Evolutionary conservation across 768 basidiomycete genomes (phyloP), one percentile per base, ranked within the genome.

Genomic region (Auriscalpium orientale): DNA sequence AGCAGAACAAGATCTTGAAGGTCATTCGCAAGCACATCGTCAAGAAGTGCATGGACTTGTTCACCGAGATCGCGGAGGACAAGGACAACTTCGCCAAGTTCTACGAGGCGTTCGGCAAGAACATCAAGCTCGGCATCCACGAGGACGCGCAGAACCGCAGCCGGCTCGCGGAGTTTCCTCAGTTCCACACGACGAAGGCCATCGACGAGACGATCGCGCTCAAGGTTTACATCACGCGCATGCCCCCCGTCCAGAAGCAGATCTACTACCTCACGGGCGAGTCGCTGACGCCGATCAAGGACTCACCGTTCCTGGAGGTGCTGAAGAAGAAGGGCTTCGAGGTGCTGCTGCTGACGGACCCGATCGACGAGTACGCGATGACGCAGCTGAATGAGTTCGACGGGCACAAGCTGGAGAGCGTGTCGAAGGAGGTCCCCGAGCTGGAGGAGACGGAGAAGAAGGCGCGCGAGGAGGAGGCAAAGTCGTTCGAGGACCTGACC

Each of bases 1-100:
- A 99, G 74, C 97, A 98, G 71, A 98, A 98, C 84, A 99, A 98
- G 85, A 99, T 99, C 65, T 87, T 99, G 66, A 99, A 98, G 81
- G 94, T 97, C 72, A 95, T 95, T 71, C 91, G 93, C 73, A 97
- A 98, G 85, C 97, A 97, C 80, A 83, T 98, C 54, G 95, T 98
- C 73, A 98, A 93, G 85, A 98, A 98, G 80, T 87, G 89, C 70
- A 73, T 98, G 75, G 95, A 98, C 69, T 74, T 98, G 65, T 83
- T 99, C 79, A 78, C 72, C 65, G 97, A 99, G 81, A 95, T 98
- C 61, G 87, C 95, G 36, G 95, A 99, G 81, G 97, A 99, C 83
- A 98, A 98, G 83, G 97, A 99, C 76, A 97, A 89, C 81, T 93
- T 91, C 71, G 70, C 65, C 74, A 95, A 95, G 79, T 98, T 98